Percentiles rank a stretch among this genome's conserved stretches.
These are phyloP conservation scores for Boletus pseudo-olivaceus DNA, from an alignment of 768 basidiomycete species.

Conservation along the genomic window DNA sequence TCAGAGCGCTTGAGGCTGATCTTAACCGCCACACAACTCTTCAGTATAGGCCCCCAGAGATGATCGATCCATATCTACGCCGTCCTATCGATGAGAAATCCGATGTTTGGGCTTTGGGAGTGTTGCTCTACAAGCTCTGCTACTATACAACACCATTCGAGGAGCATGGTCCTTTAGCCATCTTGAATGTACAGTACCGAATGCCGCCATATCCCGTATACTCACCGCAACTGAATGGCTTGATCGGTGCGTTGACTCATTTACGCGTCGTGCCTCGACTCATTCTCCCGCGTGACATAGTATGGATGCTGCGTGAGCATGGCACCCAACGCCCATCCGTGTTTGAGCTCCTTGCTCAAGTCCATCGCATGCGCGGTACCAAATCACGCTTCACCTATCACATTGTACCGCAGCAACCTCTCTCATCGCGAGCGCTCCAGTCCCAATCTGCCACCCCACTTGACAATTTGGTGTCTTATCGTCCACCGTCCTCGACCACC, in stretches of 20 bases:
- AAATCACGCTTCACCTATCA: constrained; percentile 75
- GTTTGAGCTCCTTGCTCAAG: constrained; percentile 79
- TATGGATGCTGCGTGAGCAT: constrained; percentile 90
- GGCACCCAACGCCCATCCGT: constrained; percentile 82
- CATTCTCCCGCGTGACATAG: constrained; percentile 38
- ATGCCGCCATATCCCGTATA: constrained; percentile 88
- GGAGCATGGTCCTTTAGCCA: constrained; percentile 94
- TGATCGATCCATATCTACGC: constrained; percentile 87
- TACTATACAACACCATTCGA: constrained; percentile 99
- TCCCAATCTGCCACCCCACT: constrained; percentile 28
- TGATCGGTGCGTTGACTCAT: constrained; percentile 63
- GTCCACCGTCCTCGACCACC: constrained; percentile 19
- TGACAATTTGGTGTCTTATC: constrained; percentile 40
- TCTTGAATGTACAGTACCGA: constrained; percentile 93
- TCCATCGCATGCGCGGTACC: constrained; percentile 86
- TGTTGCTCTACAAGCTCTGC: constrained; percentile 95
- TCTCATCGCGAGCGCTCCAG: constrained; percentile 40
- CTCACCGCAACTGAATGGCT: constrained; percentile 72
- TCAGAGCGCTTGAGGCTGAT: constrained; percentile 84
- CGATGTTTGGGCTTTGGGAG: constrained; percentile 97
- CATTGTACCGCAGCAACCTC: constrained; percentile 45
- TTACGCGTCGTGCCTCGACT: constrained; percentile 6
- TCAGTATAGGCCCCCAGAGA: constrained; percentile 98
- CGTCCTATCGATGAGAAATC: constrained; percentile 89
- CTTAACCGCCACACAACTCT: constrained; percentile 93